Conservation (phyloP, 148 eudicot species). For the Drosera capensis region DNA sequence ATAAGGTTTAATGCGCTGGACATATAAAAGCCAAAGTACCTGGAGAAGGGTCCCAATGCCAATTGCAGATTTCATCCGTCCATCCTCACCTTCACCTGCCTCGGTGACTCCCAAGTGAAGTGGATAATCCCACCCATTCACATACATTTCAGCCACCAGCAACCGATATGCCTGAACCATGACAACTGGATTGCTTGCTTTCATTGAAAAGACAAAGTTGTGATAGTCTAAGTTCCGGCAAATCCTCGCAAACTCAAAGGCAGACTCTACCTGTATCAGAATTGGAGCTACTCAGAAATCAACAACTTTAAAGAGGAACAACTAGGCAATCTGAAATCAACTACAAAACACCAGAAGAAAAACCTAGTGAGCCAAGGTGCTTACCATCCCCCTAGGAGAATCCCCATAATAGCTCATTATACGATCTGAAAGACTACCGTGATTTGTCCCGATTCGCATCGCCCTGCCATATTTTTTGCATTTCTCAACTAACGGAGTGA, state of each 20-base stretch:
- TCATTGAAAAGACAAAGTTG: slow-evolving; percentile 93
- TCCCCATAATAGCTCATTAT: slow-evolving; percentile 98
- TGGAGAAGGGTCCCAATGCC: slow-evolving; percentile 99
- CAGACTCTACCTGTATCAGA: slow-evolving; percentile 80
- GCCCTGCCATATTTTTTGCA: slow-evolving; percentile 93
- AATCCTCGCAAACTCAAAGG: slow-evolving; percentile 94
- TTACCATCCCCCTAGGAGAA: slow-evolving; percentile 98
- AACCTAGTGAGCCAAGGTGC: slow-evolving; percentile 2
- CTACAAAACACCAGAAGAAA: neutral
- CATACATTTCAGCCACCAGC: slow-evolving; percentile 90
- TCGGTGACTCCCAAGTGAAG: slow-evolving; percentile 95
- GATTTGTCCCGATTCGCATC: slow-evolving; percentile 97
- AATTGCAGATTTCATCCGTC: slow-evolving; percentile 95
- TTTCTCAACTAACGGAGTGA: slow-evolving; percentile 89
- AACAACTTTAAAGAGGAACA: neutral
- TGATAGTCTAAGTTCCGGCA: slow-evolving; percentile 90
- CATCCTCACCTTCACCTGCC: slow-evolving; percentile 99
- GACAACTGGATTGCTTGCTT: slow-evolving; percentile 96
- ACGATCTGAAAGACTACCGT: slow-evolving; percentile 98
- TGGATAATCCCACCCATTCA: slow-evolving; percentile 95
- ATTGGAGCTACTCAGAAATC: slow-evolving; percentile 3
- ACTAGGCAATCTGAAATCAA: neutral
- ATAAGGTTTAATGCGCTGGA: neutral
- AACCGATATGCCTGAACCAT: slow-evolving; percentile 97
- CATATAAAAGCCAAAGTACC: slow-evolving; percentile 28